Evolutionary conservation across 2,329 filamentous ascomycete species (phyloP).

Genomic region (Alternaria ethzedia): DNA sequence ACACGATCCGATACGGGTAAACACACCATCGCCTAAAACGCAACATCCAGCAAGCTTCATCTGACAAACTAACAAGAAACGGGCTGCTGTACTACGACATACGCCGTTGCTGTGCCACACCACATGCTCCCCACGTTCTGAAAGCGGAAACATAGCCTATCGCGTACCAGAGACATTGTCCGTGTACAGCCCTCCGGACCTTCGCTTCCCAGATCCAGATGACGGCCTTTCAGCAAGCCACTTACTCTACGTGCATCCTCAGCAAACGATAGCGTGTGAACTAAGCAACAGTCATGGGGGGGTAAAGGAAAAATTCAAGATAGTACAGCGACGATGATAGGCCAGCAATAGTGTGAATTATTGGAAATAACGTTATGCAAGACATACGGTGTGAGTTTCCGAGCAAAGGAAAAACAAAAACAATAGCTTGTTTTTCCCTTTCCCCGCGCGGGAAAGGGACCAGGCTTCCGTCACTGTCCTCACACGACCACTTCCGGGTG

Average conservation of each 20-base stretch:
- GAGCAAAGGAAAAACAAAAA: not conserved
- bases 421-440: not conserved
- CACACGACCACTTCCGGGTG: not conserved
- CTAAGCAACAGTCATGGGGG: not conserved
- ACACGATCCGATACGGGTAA: not conserved
- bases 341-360: not conserved
- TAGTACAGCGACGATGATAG: not conserved
- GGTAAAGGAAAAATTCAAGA: not conserved
- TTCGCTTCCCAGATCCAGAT: not conserved
- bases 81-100: not conserved
- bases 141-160: conserved; percentile 3
- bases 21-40: not conserved
- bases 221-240: not conserved
- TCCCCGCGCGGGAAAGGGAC: not conserved
- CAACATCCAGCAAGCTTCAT: not conserved
- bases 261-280: not conserved
- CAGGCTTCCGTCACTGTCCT: not conserved
- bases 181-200: not conserved
- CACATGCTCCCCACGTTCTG: not conserved
- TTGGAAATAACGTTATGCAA: conserved; percentile 2
- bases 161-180: not conserved
- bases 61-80: not conserved
- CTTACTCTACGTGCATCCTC: not conserved
- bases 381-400: not conserved
- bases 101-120: not conserved